phyloP scores from a whole-genome alignment of 2,329 filamentous ascomycete genomes.

The Claviceps pazoutovae region DNA sequence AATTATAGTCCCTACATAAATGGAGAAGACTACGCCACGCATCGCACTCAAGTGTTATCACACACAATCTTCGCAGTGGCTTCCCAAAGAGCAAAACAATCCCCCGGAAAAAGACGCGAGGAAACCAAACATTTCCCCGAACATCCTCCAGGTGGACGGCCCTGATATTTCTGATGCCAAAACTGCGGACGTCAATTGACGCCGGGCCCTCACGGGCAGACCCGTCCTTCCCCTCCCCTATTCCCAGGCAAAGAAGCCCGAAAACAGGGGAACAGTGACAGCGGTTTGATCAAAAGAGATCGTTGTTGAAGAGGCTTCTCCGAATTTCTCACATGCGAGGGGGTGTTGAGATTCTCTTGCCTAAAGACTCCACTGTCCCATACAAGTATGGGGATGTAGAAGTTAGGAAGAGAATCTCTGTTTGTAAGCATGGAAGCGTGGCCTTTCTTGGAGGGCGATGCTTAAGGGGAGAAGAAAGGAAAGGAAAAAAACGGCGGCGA shows the following conservation, averaged over 20 bases:
- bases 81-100: constrained; percentile 9
- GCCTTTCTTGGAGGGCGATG: constrained; percentile 12
- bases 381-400: not conserved
- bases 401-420: constrained; percentile 5
- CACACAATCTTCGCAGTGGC: constrained; percentile 13
- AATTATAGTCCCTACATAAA: constrained; percentile 8
- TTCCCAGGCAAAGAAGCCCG: not conserved
- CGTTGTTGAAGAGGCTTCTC: constrained; percentile 10
- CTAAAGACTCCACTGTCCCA: not conserved
- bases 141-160: not conserved
- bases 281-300: constrained; percentile 5
- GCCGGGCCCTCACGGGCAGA: constrained; percentile 13
- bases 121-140: not conserved
- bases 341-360: not conserved
- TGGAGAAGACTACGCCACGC: constrained; percentile 10
- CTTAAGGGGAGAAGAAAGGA: constrained; percentile 6
- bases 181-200: constrained; percentile 11
- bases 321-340: constrained; percentile 14
- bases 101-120: not conserved
- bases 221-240: constrained; percentile 8
- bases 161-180: constrained; percentile 13
- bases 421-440: constrained; percentile 13
- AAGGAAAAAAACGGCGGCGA: not conserved
- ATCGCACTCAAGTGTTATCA: constrained; percentile 13
- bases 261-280: constrained; percentile 5